Evolutionary conservation across 768 basidiomycete genomes (phyloP).

Genomic region (Russula olivacea): DNA sequence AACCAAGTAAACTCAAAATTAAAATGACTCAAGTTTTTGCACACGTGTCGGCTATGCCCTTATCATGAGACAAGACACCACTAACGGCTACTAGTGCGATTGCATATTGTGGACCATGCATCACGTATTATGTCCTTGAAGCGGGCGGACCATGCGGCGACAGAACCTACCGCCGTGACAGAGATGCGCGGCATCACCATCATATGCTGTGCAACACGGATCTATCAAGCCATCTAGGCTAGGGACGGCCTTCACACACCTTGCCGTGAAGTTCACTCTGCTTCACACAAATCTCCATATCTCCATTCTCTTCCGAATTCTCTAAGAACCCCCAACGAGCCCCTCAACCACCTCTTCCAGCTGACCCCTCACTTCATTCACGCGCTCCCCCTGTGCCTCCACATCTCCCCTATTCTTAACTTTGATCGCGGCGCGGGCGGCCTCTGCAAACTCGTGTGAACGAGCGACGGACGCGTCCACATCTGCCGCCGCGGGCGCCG

Average conservation of each 20-base stretch:
- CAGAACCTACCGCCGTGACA: background rate
- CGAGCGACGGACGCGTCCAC: constrained; percentile 40
- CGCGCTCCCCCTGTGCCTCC: constrained; percentile 44
- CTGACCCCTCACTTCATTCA: constrained; percentile 51
- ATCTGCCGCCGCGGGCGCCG: constrained; percentile 11
- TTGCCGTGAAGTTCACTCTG: background rate
- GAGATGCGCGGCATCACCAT: background rate
- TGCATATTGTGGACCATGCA: background rate
- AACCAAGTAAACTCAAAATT: constrained; percentile 4
- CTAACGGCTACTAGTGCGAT: too few species aligned
- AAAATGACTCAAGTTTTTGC: background rate
- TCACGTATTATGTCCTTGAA: background rate
- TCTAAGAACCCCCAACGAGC: constrained; percentile 8
- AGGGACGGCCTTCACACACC: background rate
- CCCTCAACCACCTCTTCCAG: constrained; percentile 48
- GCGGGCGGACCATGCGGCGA: background rate
- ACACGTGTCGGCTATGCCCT: background rate
- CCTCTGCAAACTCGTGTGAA: constrained; percentile 55
- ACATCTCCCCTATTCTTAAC: constrained; percentile 48
- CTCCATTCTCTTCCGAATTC: background rate
- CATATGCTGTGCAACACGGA: background rate
- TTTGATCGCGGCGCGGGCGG: constrained; percentile 52
- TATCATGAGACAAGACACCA: background rate
- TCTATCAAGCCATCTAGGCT: background rate
- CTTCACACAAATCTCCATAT: background rate